Percentiles rank a stretch among this genome's conserved stretches.
These are phyloP conservation scores for Elsinoe batatas DNA, from an alignment of 2,329 filamentous ascomycete species.

Conservation along the genomic window DNA sequence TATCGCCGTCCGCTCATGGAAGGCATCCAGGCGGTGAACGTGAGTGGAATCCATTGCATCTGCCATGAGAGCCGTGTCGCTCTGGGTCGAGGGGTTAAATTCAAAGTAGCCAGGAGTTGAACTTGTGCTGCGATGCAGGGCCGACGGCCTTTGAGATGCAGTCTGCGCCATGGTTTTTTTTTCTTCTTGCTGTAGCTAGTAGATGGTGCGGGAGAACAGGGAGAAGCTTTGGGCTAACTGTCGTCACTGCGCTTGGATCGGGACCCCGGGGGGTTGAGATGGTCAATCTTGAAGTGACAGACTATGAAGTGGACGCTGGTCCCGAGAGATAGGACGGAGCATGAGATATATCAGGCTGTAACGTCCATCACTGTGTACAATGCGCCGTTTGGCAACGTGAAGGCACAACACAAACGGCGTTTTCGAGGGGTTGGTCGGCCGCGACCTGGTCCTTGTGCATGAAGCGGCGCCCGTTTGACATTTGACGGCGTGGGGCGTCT, in stretches of 20 bases:
- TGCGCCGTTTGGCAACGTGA: slow-evolving; percentile 5
- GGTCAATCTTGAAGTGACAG: neutral
- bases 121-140: slow-evolving; percentile 10
- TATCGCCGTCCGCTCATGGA: slow-evolving; percentile 14
- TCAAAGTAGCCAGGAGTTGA: slow-evolving; percentile 14
- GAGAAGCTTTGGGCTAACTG: neutral
- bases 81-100: slow-evolving; percentile 11
- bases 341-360: slow-evolving; percentile 10
- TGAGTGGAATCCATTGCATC: slow-evolving; percentile 12
- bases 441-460: slow-evolving; percentile 7
- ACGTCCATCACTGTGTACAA: slow-evolving; percentile 14
- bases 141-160: slow-evolving; percentile 11
- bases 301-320: neutral
- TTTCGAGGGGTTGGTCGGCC: slow-evolving; percentile 10
- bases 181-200: slow-evolving; percentile 12
- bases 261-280: neutral
- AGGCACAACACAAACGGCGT: slow-evolving; percentile 10
- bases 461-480: slow-evolving; percentile 11
- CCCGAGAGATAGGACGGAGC: slow-evolving; percentile 5
- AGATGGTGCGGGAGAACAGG: slow-evolving; percentile 13
- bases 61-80: slow-evolving; percentile 11
- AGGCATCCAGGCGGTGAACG: slow-evolving; percentile 16
- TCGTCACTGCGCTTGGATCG: slow-evolving; percentile 9
- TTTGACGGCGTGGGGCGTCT: slow-evolving; percentile 13
- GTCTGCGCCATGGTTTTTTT: slow-evolving; percentile 10